Conservation (phyloP, 164 flowering plant species). For the Dillenia turbinata region DNA sequence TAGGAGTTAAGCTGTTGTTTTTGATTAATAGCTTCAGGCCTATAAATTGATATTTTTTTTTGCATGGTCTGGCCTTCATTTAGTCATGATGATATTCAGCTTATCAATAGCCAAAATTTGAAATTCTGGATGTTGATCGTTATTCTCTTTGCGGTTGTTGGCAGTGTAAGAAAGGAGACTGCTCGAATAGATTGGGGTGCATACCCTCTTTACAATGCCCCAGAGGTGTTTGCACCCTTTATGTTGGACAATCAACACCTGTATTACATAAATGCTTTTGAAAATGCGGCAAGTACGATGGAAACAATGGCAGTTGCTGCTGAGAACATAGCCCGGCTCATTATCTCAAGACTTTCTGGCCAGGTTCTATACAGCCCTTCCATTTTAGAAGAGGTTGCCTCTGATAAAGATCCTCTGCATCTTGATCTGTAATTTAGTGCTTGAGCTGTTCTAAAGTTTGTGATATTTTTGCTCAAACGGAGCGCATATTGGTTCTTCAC, state of each 20-base stretch:
- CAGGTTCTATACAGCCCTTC: slow-evolving; percentile 10
- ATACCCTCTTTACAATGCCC: slow-evolving; percentile 80
- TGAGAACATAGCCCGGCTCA: slow-evolving; percentile 87
- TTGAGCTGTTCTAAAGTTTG: too few relatives aligned
- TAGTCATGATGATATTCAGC: too few relatives aligned
- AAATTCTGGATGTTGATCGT: slow-evolving; percentile 2
- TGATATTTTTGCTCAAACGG: too few relatives aligned
- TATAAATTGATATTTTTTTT: too few relatives aligned
- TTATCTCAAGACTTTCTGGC: slow-evolving; percentile 55
- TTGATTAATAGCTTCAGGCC: too few relatives aligned
- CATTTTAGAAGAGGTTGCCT: slow-evolving; percentile 19
- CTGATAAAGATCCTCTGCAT: slow-evolving; percentile 23
- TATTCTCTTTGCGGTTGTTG: slow-evolving; percentile 8
- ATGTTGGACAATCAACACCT: slow-evolving; percentile 70
- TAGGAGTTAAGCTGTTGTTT: too few relatives aligned
- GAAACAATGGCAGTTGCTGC: slow-evolving; percentile 95
- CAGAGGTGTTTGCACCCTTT: slow-evolving; percentile 83
- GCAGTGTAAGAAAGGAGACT: slow-evolving; percentile 63
- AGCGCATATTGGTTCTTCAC: too few relatives aligned
- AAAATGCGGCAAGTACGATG: slow-evolving; percentile 95
- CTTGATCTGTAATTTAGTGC: slow-evolving; percentile 35
- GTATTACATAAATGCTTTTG: slow-evolving; percentile 91
- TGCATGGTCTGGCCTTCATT: too few relatives aligned
- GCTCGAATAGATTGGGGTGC: slow-evolving; percentile 83
- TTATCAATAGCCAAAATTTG: too few relatives aligned